A percentile compares a stretch with the other conserved stretches of the same genome.
phyloP scores from a whole-genome alignment of 805 yeast genomes.

The Clavispora vitiphila region DNA sequence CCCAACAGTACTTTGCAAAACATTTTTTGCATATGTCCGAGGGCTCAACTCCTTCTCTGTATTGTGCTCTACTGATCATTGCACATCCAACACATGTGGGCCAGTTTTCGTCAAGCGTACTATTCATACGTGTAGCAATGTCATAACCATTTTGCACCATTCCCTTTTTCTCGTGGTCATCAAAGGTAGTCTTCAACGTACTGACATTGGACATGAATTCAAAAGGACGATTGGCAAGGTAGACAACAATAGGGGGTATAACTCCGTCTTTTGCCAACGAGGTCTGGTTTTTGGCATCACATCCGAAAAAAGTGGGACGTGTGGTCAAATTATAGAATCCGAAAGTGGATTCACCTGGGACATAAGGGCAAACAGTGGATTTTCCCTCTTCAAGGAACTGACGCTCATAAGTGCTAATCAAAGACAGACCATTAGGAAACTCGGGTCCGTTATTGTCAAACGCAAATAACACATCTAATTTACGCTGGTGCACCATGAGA shows the following conservation, averaged over 20 bases:
- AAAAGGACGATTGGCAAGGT: slow-evolving; percentile 68
- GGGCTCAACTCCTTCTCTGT: slow-evolving; percentile 18
- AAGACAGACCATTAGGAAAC: slow-evolving; percentile 34
- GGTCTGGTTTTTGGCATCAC: slow-evolving; percentile 62
- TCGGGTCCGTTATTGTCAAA: slow-evolving; percentile 27
- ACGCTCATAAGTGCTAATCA: slow-evolving; percentile 29
- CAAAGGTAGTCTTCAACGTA: slow-evolving; percentile 62
- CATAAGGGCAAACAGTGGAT: slow-evolving; percentile 70
- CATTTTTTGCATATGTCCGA: slow-evolving; percentile 23
- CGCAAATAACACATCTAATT: slow-evolving; percentile 33
- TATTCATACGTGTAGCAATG: slow-evolving; percentile 46
- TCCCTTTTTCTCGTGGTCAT: slow-evolving; percentile 48
- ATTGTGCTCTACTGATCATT: slow-evolving; percentile 23
- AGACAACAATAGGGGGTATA: slow-evolving; percentile 72
- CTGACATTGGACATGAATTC: slow-evolving; percentile 66
- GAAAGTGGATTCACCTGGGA: slow-evolving; percentile 66
- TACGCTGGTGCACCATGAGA: slow-evolving; percentile 28
- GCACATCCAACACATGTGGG: slow-evolving; percentile 26
- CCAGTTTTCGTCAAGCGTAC: slow-evolving; percentile 19
- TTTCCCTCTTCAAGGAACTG: slow-evolving; percentile 42
- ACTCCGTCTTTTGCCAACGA: slow-evolving; percentile 37
- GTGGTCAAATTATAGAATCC: slow-evolving; percentile 55
- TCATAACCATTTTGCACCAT: slow-evolving; percentile 75
- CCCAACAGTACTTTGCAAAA: slow-evolving; percentile 24
- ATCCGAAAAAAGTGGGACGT: slow-evolving; percentile 79